Evolutionary conservation across 768 basidiomycete species (phyloP).

Genomic region (Arthromyces matolae): DNA sequence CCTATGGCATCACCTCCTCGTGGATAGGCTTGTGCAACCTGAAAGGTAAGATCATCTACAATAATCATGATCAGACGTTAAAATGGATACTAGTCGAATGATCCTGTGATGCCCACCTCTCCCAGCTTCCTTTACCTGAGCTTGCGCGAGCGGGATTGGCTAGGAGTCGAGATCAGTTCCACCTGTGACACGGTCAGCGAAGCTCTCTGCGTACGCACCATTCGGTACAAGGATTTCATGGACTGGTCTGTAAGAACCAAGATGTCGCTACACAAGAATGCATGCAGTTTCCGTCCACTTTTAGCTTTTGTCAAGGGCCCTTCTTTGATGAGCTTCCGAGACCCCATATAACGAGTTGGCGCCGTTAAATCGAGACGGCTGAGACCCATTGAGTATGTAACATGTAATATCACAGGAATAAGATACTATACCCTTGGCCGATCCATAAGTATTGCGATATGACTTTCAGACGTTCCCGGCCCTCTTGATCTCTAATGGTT

Average conservation of each 20-base stretch:
- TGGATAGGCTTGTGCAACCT: slow-evolving; percentile 62
- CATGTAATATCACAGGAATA: slow-evolving; percentile 28
- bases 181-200: no score
- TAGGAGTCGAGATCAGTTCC: no score
- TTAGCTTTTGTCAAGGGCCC: slow-evolving; percentile 77
- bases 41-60: slow-evolving; percentile 67
- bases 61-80: background rate
- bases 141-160: slow-evolving; percentile 75
- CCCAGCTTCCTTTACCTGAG: slow-evolving; percentile 52
- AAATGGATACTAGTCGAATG: background rate
- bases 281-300: slow-evolving; percentile 73
- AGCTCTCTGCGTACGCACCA: slow-evolving; percentile 48
- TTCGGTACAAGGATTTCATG: slow-evolving; percentile 70
- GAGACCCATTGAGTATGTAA: background rate
- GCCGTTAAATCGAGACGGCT: slow-evolving; percentile 83
- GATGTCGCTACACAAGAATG: slow-evolving; percentile 86
- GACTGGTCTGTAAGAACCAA: slow-evolving; percentile 77
- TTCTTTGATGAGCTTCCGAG: slow-evolving; percentile 76
- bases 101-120: slow-evolving; percentile 38
- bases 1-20: slow-evolving; percentile 70
- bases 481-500: slow-evolving; percentile 80
- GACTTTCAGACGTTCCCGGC: slow-evolving; percentile 63
- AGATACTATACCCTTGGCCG: slow-evolving; percentile 66
- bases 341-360: slow-evolving; percentile 80
- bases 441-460: slow-evolving; percentile 85